phyloP scores from a whole-genome alignment of 345 rosid species.

The Combretum micranthum region DNA sequence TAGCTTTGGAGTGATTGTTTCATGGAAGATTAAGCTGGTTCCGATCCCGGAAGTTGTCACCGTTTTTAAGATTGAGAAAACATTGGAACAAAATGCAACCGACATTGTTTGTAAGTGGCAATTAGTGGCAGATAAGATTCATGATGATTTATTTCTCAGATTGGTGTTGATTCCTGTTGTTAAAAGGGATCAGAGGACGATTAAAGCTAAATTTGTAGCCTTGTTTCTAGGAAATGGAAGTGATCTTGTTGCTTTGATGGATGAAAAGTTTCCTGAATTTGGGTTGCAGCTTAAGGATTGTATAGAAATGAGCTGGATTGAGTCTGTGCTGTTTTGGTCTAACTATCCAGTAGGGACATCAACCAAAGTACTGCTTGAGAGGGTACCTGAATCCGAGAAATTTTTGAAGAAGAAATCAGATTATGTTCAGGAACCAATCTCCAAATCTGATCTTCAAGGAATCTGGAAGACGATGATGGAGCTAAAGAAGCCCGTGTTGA shows the following conservation, averaged over 20 bases:
- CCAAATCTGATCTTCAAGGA: constrained; percentile 18
- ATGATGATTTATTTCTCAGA: constrained; percentile 18
- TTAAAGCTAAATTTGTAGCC: constrained; percentile 18
- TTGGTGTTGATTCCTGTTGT: not conserved
- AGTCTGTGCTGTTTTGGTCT: constrained; percentile 29
- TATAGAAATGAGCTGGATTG: constrained; percentile 41
- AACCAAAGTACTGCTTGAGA: constrained; percentile 20
- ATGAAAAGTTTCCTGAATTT: constrained; percentile 32
- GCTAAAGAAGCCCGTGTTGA: constrained; percentile 14
- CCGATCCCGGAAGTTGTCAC: constrained; percentile 20
- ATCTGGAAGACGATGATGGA: constrained; percentile 21
- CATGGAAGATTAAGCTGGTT: constrained; percentile 24
- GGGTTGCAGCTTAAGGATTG: constrained; percentile 34
- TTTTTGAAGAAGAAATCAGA: constrained; percentile 42
- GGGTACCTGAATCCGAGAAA: constrained; percentile 7
- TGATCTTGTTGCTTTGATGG: constrained; percentile 23
- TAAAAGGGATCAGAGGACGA: constrained; percentile 10
- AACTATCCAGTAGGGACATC: constrained; percentile 12
- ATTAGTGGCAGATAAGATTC: constrained; percentile 16
- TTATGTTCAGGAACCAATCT: constrained; percentile 26
- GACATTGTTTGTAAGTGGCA: constrained; percentile 24
- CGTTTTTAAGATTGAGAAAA: constrained; percentile 3
- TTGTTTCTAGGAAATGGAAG: constrained; percentile 28
- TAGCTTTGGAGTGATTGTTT: constrained; percentile 26
- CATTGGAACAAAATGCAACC: constrained; percentile 14